A percentile compares a stretch with the other conserved stretches of the same genome.
phyloP scores from a whole-genome alignment of 1,139 yeast genomes.

The Eremothecium cymbalariae region DNA sequence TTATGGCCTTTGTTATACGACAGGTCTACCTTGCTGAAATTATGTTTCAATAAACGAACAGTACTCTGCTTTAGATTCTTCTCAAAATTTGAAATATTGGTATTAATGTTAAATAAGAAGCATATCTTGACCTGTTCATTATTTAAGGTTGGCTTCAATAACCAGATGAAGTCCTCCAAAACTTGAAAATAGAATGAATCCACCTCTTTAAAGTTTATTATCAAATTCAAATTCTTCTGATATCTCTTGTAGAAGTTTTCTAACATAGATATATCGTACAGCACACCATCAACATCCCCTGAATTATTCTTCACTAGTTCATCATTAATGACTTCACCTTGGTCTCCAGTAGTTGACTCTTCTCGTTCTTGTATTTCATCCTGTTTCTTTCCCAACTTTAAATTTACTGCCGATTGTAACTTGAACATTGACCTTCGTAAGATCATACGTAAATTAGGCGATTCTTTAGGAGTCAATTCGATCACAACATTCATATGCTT shows the following conservation, averaged over 20 bases:
- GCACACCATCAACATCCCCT: conserved; percentile 9
- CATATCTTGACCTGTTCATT: conserved; percentile 24
- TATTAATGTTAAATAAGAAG: conserved; percentile 28
- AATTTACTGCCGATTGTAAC: conserved; percentile 23
- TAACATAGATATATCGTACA: conserved; percentile 29
- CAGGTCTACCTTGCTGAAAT: conserved; percentile 24
- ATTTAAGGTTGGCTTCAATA: conserved; percentile 25
- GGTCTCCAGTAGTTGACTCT: conserved; percentile 5
- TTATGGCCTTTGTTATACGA: conserved; percentile 31
- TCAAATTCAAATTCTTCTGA: conserved; percentile 23
- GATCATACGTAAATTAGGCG: conserved; percentile 32
- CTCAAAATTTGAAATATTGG: conserved; percentile 29
- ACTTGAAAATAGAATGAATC: conserved; percentile 27
- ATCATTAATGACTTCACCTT: conserved; percentile 5
- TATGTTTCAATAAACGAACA: conserved; percentile 25
- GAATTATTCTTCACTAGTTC: conserved; percentile 10
- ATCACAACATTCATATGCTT: conserved; percentile 18
- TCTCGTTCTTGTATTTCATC: conserved; percentile 7
- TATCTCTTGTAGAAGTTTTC: conserved; percentile 25
- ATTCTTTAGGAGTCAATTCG: conserved; percentile 30
- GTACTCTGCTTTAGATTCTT: conserved; percentile 29
- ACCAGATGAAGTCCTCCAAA: conserved; percentile 25
- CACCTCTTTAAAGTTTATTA: conserved; percentile 30
- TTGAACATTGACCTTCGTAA: conserved; percentile 31
- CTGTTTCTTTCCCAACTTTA: conserved; percentile 10